A percentile compares a stretch with the other conserved stretches of the same genome.
phyloP scores from a whole-genome alignment of 1,284 basidiomycete species.

The Trametes versicolor region DNA sequence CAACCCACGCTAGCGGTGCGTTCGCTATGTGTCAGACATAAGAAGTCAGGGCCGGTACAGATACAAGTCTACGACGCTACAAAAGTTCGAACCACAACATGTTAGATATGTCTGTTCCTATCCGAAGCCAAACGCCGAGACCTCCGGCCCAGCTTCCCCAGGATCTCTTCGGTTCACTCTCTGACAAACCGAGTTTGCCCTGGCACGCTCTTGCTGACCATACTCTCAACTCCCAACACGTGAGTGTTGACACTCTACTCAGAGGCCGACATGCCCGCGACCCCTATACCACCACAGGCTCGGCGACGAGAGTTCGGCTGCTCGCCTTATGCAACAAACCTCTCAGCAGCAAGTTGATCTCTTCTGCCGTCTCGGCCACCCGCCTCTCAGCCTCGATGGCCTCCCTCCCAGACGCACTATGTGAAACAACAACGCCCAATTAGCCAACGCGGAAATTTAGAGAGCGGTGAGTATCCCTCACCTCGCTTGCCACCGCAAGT shows the following conservation, averaged over 20 bases:
- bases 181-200: no score
- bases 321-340: no score
- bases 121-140: neutral
- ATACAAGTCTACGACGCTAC: slow-evolving; percentile 16
- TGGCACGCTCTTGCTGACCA: no score
- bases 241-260: no score
- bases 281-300: no score
- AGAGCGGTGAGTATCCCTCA: neutral
- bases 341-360: no score
- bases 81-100: slow-evolving; percentile 16
- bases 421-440: neutral
- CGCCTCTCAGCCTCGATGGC: neutral
- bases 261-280: no score
- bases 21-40: neutral
- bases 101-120: slow-evolving; percentile 16
- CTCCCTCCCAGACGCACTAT: neutral
- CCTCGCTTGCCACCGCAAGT: slow-evolving; percentile 15
- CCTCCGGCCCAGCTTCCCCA: neutral
- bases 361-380: neutral
- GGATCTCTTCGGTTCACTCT: neutral
- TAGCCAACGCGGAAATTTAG: neutral
- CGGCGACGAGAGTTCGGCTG: no score
- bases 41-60: slow-evolving; percentile 3
- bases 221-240: no score
- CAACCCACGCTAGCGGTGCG: neutral